phyloP scores from a whole-genome alignment of 192 early-diverging fungal genomes.

The Gonapodya sp. region DNA sequence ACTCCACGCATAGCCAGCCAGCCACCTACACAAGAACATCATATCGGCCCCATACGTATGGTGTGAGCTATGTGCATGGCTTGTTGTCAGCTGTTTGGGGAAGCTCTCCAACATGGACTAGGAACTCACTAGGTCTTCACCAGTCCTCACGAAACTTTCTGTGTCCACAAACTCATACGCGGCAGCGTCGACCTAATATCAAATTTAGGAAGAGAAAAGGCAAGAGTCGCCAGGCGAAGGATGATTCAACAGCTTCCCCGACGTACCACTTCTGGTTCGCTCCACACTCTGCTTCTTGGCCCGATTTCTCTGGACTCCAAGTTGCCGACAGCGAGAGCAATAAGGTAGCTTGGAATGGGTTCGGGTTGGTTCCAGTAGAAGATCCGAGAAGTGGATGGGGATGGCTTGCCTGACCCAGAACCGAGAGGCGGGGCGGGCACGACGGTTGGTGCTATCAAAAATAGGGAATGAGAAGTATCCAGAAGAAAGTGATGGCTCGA shows the following conservation, averaged over 20 bases:
- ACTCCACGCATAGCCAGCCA: neutral
- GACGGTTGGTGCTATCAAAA: too few relatives aligned
- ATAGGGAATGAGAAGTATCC: too few relatives aligned
- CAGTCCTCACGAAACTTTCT: slow-evolving; percentile 42
- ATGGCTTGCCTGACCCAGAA: too few relatives aligned
- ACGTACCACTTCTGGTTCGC: slow-evolving; percentile 66
- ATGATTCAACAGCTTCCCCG: neutral
- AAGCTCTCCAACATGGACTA: neutral
- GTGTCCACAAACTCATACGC: slow-evolving; percentile 87
- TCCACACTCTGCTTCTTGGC: slow-evolving; percentile 91
- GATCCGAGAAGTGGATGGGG: neutral
- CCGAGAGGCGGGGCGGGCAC: too few relatives aligned
- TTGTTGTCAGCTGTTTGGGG: slow-evolving; percentile 48
- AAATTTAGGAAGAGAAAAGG: neutral
- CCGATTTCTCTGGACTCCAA: slow-evolving; percentile 70
- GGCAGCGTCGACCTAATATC: slow-evolving; percentile 52
- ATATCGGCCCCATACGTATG: slow-evolving; percentile 94
- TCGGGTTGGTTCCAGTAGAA: slow-evolving; percentile 67
- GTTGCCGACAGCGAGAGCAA: slow-evolving; percentile 92
- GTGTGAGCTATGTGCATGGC: slow-evolving; percentile 66
- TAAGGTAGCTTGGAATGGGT: slow-evolving; percentile 88
- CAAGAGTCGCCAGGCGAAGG: too few relatives aligned
- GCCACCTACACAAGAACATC: slow-evolving; percentile 63
- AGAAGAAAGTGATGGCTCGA: too few relatives aligned
- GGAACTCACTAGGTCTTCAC: slow-evolving; percentile 31